These are phyloP conservation scores for Excoecaria cochinchinensis DNA, from an alignment of 345 rosid genomes.

Conservation along the genomic window DNA sequence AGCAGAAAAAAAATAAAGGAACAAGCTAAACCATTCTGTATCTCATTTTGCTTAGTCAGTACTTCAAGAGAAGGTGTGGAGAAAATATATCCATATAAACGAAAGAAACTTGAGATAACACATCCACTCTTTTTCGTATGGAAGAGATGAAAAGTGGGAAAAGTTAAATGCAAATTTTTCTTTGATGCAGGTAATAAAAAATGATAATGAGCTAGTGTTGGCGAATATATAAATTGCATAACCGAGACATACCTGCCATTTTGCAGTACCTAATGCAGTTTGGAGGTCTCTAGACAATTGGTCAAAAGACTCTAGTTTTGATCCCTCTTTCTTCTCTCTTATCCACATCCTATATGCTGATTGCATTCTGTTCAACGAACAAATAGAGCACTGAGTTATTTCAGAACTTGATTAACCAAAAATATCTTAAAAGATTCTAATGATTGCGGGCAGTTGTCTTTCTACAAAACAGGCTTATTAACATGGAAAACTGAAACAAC, in stretches of 20 bases:
- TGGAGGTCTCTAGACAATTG: slow-evolving; percentile 69
- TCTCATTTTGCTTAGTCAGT: too few relatives aligned
- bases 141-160: too few relatives aligned
- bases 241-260: slow-evolving; percentile 68
- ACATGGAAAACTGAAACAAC: not conserved
- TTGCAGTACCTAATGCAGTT: slow-evolving; percentile 83
- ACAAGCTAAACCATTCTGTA: too few relatives aligned
- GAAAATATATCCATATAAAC: too few relatives aligned
- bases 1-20: not conserved
- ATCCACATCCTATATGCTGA: slow-evolving; percentile 72
- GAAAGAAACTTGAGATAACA: too few relatives aligned
- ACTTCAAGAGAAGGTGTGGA: too few relatives aligned
- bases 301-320: slow-evolving; percentile 34
- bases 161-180: not conserved
- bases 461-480: not conserved
- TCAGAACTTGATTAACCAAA: not conserved
- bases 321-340: slow-evolving; percentile 52
- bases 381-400: not conserved
- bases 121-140: too few relatives aligned
- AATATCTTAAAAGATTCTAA: not conserved
- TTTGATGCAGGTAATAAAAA: not conserved
- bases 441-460: not conserved
- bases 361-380: slow-evolving; percentile 63
- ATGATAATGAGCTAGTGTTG: not conserved
- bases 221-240: not conserved